A percentile compares a stretch with the other conserved stretches of the same genome.
Evolutionary conservation across 208 protist genomes (phyloP).

Genomic region (Trypanosoma theileri): DNA sequence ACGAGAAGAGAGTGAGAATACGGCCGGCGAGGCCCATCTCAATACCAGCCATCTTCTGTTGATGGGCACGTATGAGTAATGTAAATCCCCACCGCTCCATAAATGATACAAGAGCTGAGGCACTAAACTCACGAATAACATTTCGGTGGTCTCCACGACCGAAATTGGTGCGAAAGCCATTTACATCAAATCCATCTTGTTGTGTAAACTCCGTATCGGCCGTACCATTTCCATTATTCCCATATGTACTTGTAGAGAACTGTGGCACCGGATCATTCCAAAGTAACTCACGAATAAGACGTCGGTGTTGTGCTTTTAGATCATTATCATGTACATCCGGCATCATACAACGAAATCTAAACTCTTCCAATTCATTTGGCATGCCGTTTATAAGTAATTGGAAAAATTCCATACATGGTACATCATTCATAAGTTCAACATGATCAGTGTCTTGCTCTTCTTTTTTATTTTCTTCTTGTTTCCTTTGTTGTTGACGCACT

Average conservation of each 20-base stretch:
- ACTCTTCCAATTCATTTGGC: constrained; percentile 6
- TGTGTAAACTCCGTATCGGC: not conserved
- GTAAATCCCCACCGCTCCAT: constrained; percentile 54
- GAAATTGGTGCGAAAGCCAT: constrained; percentile 47
- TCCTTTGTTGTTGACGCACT: not conserved
- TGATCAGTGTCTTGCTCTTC: not conserved
- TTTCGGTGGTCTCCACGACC: constrained; percentile 23
- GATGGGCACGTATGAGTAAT: constrained; percentile 55
- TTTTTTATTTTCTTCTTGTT: not conserved
- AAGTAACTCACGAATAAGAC: constrained; percentile 69
- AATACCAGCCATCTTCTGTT: constrained; percentile 31
- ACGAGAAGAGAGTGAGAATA: constrained; percentile 47
- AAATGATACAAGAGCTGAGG: constrained; percentile 46
- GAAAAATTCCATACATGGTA: constrained; percentile 32
- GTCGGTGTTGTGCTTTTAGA: constrained; percentile 29
- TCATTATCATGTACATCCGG: constrained; percentile 19
- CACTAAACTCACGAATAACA: constrained; percentile 55
- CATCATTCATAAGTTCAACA: constrained; percentile 5
- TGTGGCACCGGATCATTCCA: constrained; percentile 53
- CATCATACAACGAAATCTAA: constrained; percentile 32
- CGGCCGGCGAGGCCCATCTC: constrained; percentile 27
- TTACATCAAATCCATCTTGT: constrained; percentile 17
- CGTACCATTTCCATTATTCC: not conserved
- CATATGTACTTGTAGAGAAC: not conserved
- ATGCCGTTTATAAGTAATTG: constrained; percentile 26